Conservation (phyloP, 1,139 yeast genomes). For the Groenewaldozyma auringiensis region DNA sequence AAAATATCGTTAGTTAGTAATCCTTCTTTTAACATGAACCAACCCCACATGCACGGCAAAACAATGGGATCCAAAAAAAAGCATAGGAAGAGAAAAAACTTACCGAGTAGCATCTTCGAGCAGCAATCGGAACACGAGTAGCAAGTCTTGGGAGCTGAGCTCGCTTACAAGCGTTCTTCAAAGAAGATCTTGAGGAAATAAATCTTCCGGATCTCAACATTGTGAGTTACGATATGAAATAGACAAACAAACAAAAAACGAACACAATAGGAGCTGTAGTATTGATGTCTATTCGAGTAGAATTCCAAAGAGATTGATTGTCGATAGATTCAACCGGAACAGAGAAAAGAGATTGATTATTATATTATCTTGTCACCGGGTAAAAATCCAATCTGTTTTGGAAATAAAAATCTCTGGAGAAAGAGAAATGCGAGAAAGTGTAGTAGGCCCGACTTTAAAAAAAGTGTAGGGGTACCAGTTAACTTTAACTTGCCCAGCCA, state of each 20-base stretch:
- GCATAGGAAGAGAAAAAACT: background rate
- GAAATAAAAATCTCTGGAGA: background rate
- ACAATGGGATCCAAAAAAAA: background rate
- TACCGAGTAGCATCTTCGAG: conserved; percentile 1
- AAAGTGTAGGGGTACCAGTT: background rate
- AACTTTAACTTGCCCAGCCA: background rate
- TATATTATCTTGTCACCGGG: too few relatives aligned
- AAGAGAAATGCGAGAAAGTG: background rate
- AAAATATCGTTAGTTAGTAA: background rate
- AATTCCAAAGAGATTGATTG: too few relatives aligned
- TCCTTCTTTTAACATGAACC: too few relatives aligned
- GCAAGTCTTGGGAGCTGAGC: background rate
- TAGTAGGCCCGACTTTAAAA: background rate
- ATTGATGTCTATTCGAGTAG: too few relatives aligned
- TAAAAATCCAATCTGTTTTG: too few relatives aligned
- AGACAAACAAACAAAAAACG: too few relatives aligned
- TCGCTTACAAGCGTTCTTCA: background rate
- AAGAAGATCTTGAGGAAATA: background rate
- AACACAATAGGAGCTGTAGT: too few relatives aligned
- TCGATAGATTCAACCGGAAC: too few relatives aligned
- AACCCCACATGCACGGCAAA: too few relatives aligned
- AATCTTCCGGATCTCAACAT: conserved; percentile 1
- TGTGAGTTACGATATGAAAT: background rate
- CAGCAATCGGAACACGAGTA: background rate
- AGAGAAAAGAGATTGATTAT: too few relatives aligned